Evolutionary conservation across 164 flowering plant species (phyloP), one percentile per base, ranked within the genome.

Genomic region (Cinnamomum micranthum): DNA sequence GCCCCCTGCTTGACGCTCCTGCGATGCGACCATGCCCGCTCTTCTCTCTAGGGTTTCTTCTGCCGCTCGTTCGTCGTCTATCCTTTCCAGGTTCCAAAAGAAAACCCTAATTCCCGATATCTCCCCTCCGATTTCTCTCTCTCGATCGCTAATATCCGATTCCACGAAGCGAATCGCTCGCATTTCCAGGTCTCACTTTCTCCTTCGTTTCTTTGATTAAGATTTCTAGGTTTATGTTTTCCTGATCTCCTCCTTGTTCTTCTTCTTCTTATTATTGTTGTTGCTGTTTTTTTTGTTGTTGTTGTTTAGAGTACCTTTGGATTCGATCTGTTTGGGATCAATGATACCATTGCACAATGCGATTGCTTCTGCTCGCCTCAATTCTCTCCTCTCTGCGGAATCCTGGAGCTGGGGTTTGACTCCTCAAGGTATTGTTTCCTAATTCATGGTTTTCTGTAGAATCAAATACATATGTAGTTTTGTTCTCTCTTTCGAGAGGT

Each of bases 261-360:
- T 27, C 28, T 27, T 27, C 28, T 27, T 27, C 28, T 27, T 27
- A 27, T 27, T 27, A 1, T 31, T 31, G 0, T 28, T 28, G 2
- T 3, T 3, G 28, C 4, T 31, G 33, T n/a, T n/a, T n/a, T n/a
- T n/a, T n/a, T 3, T 28, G 28, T 3, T 31, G 2, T 27, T 27
- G 28, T 28, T 31, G 35, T 31, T 64, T 71, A 90, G 94, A 67
- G 87, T 88, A 79, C 89, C 91, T 2, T 41, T 82, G 79, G 88
- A 50, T 74, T 69, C 82, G 82, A 78, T 88, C 74, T 71, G 87
- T 71, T 47, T 83, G 74, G 84, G 31, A 24, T 79, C 89, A 58
- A 86, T 88, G 90, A 55, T 88, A 83, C 92, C 91, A 0, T 72
- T 90, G 75, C 90, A 91, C 78, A 88, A 88, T 47, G 95, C 92